Base-by-base conservation (phyloP, 2,329 filamentous ascomycete species). In the Alternaria sp. region DNA sequence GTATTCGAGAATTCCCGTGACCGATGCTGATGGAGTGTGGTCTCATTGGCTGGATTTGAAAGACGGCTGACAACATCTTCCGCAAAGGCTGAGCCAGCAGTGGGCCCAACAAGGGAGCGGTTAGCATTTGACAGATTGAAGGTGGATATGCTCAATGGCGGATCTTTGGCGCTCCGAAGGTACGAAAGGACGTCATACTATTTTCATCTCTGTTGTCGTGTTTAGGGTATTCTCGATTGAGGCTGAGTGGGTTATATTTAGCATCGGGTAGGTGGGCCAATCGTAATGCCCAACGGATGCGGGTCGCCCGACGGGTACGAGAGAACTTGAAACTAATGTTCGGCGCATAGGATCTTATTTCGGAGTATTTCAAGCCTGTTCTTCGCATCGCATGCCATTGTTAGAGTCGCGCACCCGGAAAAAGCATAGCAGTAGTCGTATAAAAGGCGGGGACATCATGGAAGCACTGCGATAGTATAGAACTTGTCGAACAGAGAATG, bases 161-260 rank as follows among this genome's bases (percentile, higher is more conserved):
- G 49, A 32, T 36, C 49, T 52, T 52, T 30, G 13, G 15, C 30
- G 23, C 30, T 52, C 49, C 19, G 49, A 52, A 15, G 3, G 17
- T 52, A 36, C 30, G 30, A 36, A 12, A n/a, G 19, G 28, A 23
- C 13, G 49, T 40, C 49, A 52, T 36, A 40, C 52, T 55, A 36
- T 40, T 61, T 44, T 55, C 30, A 52, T 44, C 28, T 47, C 25
- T 51, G 46, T 44, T 45, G 50, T 58, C 52, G 43, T 51, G 45
- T 47, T 56, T 54, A 46, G 55, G 64, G 45, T 61, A 30, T 45
- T 61, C 46, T 57, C 58, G 52, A 60, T 62, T 58, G 66, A 67
- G 69, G 70, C 70, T 69, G 64, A 70, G 68, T 32, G 28, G 26
- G 60, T 47, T 72, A 72, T 69, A 65, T 58, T 69, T 72, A 69